Percentiles rank a stretch among this genome's conserved stretches.
Conservation (phyloP, 768 basidiomycete species). For the Russula dissimulans region DNA sequence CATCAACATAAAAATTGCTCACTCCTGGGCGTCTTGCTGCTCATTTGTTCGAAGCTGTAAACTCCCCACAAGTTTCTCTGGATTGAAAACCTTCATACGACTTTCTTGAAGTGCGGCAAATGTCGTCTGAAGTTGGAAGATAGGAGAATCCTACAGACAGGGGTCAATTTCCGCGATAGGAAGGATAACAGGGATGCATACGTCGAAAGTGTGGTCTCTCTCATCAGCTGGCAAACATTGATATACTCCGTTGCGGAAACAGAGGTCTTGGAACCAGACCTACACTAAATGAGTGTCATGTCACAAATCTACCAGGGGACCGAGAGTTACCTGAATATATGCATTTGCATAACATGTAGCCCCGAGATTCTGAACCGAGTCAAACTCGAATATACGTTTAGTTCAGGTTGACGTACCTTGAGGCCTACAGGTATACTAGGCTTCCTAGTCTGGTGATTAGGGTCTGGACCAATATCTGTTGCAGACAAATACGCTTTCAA, state of each 20-base stretch:
- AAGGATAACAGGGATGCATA: slow-evolving; percentile 14
- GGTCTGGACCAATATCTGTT: slow-evolving; percentile 13
- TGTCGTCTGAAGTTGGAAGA: slow-evolving; percentile 68
- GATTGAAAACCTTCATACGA: slow-evolving; percentile 66
- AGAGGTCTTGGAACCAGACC: slow-evolving; percentile 87
- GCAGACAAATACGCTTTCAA: slow-evolving; percentile 24
- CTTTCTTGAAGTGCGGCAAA: slow-evolving; percentile 82
- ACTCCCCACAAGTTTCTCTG: slow-evolving; percentile 75
- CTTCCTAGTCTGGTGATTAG: slow-evolving; percentile 7
- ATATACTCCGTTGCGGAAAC: slow-evolving; percentile 80
- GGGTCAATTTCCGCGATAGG: neutral
- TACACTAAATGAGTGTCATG: slow-evolving; percentile 25
- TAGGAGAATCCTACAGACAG: slow-evolving; percentile 56
- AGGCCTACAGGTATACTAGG: slow-evolving; percentile 56
- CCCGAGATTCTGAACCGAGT: slow-evolving; percentile 69
- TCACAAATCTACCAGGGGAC: neutral
- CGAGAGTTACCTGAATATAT: slow-evolving; percentile 62
- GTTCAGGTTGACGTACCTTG: slow-evolving; percentile 38
- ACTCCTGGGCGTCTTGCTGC: slow-evolving; percentile 98
- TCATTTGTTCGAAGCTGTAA: slow-evolving; percentile 71
- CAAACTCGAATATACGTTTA: slow-evolving; percentile 1
- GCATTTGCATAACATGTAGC: slow-evolving; percentile 97
- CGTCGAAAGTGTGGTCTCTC: slow-evolving; percentile 35
- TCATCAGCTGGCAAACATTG: slow-evolving; percentile 54
- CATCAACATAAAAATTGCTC: slow-evolving; percentile 21